Conservation (phyloP, 805 yeast genomes). For the Metschnikowia vanudenii region DNA sequence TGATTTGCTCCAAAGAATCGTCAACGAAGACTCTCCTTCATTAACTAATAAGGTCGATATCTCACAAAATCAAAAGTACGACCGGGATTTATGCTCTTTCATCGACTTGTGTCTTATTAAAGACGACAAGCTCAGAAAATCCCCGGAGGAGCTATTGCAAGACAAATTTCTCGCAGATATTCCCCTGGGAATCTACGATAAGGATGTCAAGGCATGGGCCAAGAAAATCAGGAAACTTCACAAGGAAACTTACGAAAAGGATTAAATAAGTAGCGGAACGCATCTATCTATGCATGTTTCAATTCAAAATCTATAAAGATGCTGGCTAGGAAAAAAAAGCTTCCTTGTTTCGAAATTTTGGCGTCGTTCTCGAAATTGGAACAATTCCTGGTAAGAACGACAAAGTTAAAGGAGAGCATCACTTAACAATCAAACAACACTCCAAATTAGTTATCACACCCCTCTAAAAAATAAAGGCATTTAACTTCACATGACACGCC, state of each 20-base stretch:
- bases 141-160: constrained; percentile 66
- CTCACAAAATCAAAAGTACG: constrained; percentile 31
- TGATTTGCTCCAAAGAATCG: constrained; percentile 88
- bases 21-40: constrained; percentile 86
- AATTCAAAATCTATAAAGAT: too few relatives aligned
- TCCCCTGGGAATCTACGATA: constrained; percentile 31
- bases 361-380: too few relatives aligned
- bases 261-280: not conserved
- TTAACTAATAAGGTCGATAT: constrained; percentile 40
- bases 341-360: too few relatives aligned
- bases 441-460: not conserved
- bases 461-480: constrained; percentile 17
- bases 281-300: too few relatives aligned
- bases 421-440: too few relatives aligned
- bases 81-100: constrained; percentile 57
- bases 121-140: constrained; percentile 64
- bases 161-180: constrained; percentile 34
- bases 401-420: too few relatives aligned
- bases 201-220: constrained; percentile 42
- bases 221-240: constrained; percentile 35
- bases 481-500: constrained; percentile 11
- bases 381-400: too few relatives aligned
- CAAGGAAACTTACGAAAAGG: constrained; percentile 25
- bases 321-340: too few relatives aligned
- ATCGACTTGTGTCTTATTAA: constrained; percentile 72